Conservation (phyloP, 2,329 filamentous ascomycete genomes). For the Blastomyces gilchristii region DNA sequence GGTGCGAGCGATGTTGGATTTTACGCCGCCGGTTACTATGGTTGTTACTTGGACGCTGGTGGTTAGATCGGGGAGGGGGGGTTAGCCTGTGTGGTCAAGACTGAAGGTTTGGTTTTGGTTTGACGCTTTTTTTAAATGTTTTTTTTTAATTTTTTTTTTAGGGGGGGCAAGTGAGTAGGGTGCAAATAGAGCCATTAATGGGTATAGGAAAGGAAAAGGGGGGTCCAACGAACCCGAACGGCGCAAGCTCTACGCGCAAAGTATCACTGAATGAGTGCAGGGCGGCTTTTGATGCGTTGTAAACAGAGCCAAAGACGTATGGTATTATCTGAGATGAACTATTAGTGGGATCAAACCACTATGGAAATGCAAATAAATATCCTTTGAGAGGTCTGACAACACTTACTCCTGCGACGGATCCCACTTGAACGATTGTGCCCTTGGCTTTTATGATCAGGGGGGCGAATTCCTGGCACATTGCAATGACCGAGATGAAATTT, state of each 20-base stretch:
- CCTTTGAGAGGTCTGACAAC: neutral
- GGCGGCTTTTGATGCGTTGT: slow-evolving; percentile 52
- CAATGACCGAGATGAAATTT: slow-evolving; percentile 50
- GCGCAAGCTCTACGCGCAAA: slow-evolving; percentile 47
- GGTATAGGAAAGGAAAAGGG: neutral
- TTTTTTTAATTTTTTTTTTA: too few relatives aligned
- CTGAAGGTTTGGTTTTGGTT: too few relatives aligned
- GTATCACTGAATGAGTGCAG: slow-evolving; percentile 50
- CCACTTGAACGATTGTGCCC: slow-evolving; percentile 38
- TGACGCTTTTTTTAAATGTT: too few relatives aligned
- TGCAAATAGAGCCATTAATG: too few relatives aligned
- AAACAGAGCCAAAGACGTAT: slow-evolving; percentile 39
- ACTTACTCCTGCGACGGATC: slow-evolving; percentile 33
- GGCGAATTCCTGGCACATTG: slow-evolving; percentile 47
- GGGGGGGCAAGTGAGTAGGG: too few relatives aligned
- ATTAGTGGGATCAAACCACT: neutral
- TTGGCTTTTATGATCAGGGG: slow-evolving; percentile 42
- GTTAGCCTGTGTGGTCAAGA: neutral
- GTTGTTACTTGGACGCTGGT: slow-evolving; percentile 42
- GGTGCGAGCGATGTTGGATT: slow-evolving; percentile 47
- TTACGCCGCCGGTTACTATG: slow-evolving; percentile 51
- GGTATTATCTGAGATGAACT: slow-evolving; percentile 28
- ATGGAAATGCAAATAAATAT: too few relatives aligned
- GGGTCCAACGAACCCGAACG: slow-evolving; percentile 31
- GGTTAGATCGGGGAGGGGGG: neutral